These are phyloP conservation scores for Sporothrix pseudoabietina DNA, from an alignment of 2,329 filamentous ascomycete species.

Conservation along the genomic window DNA sequence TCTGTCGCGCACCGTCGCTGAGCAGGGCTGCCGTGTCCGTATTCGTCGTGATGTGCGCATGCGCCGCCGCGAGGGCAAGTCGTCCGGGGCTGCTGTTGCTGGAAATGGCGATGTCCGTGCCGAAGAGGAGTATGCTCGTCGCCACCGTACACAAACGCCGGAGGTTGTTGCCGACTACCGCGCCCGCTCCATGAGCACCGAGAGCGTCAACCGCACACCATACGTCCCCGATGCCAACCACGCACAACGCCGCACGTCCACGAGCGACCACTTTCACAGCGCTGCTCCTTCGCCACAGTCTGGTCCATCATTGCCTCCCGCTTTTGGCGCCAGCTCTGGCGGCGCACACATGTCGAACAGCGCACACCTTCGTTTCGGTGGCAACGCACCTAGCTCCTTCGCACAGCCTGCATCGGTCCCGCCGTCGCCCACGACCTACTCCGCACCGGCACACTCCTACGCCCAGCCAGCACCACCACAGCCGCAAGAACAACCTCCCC, in stretches of 20 bases:
- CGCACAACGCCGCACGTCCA: constrained; percentile 41
- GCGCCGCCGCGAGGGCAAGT: constrained; percentile 55
- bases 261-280: constrained; percentile 38
- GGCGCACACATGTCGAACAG: constrained; percentile 34
- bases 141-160: constrained; percentile 42
- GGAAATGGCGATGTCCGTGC: constrained; percentile 29
- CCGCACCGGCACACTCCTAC: constrained; percentile 29
- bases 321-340: constrained; percentile 36
- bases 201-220: constrained; percentile 40
- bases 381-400: constrained; percentile 25
- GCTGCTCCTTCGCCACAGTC: constrained; percentile 31
- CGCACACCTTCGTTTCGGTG: constrained; percentile 30
- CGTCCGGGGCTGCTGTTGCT: constrained; percentile 19
- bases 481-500: constrained; percentile 16
- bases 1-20: constrained; percentile 86
- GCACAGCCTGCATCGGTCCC: constrained; percentile 41
- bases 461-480: constrained; percentile 35
- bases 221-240: constrained; percentile 38
- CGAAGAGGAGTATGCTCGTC: constrained; percentile 41
- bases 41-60: constrained; percentile 75
- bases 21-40: constrained; percentile 94
- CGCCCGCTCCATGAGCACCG: constrained; percentile 41
- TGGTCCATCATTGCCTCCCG: constrained; percentile 38
- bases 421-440: constrained; percentile 40
- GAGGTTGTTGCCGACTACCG: constrained; percentile 40